Evolutionary conservation across 257 asterid species (phyloP), one percentile per base, ranked within the genome.

Genomic region (Solanum etuberosum): DNA sequence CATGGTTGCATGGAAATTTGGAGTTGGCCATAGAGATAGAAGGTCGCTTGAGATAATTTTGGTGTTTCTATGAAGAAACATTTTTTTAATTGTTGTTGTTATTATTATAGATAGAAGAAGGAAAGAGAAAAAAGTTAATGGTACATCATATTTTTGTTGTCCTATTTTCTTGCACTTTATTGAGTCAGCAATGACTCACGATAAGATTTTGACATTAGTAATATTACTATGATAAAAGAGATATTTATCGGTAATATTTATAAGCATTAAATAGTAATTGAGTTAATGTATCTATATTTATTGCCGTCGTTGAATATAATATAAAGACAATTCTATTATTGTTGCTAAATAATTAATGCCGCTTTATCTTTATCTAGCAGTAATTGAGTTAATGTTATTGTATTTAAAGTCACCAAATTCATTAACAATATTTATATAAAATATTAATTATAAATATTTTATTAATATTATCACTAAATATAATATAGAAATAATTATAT

Each of bases 1-100:
- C n/a, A n/a, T 86, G 20, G 37, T 87, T 88, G 91, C 93, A 91
- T 92, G 89, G 87, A 73, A 90, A 89, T 43, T 88, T 77, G 86
- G 88, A 48, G 86, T 43, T 61, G 65, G 29, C 16, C 51, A 37
- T 78, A 27, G 27, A 29, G 59, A 86, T 37, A 32, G 9, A 73
- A 84, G 70, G 87, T 89, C 12, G 23, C 34, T 83, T 77, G 23
- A 73, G 54, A 70, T 4, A 23, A 31, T 15, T 15, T 71, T 71
- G 23, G 27, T 34, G 27, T 18, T 71, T 32, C 14, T 32, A 34
- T 72, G n/a, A 34, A 20, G 27, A 18, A 18, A 72, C 42, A 68
- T 68, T 7, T 68, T 15, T 63, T 65, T 27, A 7, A 13, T 25
- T 63, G 0, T 67, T 67, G 11, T 29, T 70, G 12, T 70, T 70